Evolutionary conservation across 176 grass and related monocot genomes (phyloP), one percentile per base, ranked within the genome.

Genomic region (Aechmea fasciata): DNA sequence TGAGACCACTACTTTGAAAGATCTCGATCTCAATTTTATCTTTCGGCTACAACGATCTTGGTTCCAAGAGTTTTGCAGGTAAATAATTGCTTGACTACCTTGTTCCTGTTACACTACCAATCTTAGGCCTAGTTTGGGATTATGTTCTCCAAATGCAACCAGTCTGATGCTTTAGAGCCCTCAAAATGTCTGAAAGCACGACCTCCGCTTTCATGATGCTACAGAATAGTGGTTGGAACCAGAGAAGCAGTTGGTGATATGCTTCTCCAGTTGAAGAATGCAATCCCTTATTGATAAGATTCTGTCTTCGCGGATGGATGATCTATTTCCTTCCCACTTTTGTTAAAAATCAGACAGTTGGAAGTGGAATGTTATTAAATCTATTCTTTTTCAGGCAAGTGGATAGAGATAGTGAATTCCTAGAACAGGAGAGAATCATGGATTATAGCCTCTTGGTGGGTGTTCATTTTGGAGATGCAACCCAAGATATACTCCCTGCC

Each of bases 1-100:
- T 82, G 94, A 97, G 68, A 97, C 89, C 22, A 97, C 94, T 11
- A 97, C 87, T 11, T 82, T 97, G n/a, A 97, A 97, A 74, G 94
- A 97, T 71, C 74, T 97, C 51, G 94, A 97, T 68, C 89, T 97
- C 51, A 92, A 93, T 51, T 97, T 92, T 79, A 80, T 92, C 48
- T 97, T 97, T 76, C 84, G 87, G 61, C 80, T 97, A 75, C 84
- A 87, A 41, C 83, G 62, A 20, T 84, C 73, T 83, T 93, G 84
- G 84, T 90, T 85, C 57, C 83, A 69, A 7, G 79, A 97, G 64
- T 78, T 97, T 50, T 73, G 79, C 59, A 83, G 82, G 94, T 97
- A n/a, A n/a, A n/a, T n/a, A 97, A 97, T 11, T 41, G 22, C 12
- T 59, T 71, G 33, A 41, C 33, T 7, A 41, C 7, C 33, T 41